Conservation (phyloP, 768 basidiomycete species). For the Boletus rubroflammeus region DNA sequence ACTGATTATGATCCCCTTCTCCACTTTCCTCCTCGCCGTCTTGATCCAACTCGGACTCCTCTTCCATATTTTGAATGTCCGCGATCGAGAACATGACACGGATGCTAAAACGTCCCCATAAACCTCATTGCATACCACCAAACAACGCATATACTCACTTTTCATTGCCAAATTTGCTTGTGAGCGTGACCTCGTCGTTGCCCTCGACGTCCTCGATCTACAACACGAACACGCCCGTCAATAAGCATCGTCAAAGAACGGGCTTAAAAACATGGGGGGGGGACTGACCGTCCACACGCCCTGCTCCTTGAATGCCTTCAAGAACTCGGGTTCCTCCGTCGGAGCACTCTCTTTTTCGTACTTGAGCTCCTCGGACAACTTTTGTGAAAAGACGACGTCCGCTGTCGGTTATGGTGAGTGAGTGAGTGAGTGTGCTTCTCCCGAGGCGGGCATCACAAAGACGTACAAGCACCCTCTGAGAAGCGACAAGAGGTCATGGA, state of each 20-base stretch:
- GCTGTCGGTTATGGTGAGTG: constrained; percentile 46
- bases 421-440: not conserved
- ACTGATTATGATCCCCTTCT: constrained; percentile 30
- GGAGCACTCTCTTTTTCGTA: constrained; percentile 69
- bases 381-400: constrained; percentile 70
- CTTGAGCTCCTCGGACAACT: constrained; percentile 76
- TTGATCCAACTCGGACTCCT: constrained; percentile 38
- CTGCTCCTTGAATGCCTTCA: constrained; percentile 68
- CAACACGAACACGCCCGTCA: not conserved
- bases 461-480: constrained; percentile 44
- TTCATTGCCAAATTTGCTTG: constrained; percentile 89
- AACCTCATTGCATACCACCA: not conserved
- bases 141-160: constrained; percentile 48
- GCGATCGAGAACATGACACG: constrained; percentile 91
- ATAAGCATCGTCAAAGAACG: not conserved
- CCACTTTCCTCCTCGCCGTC: constrained; percentile 36
- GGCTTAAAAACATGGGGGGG: accelerated
- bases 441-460: too few species aligned
- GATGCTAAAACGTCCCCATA: constrained; percentile 48
- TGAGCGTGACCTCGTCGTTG: constrained; percentile 77
- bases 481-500: constrained; percentile 37
- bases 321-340: constrained; percentile 62
- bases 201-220: constrained; percentile 70
- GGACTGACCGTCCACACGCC: constrained; percentile 70
- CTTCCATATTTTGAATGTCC: constrained; percentile 60